Evolutionary conservation across 371 early-diverging fungal genomes (phyloP).

Genomic region (Mucor piriformis): DNA sequence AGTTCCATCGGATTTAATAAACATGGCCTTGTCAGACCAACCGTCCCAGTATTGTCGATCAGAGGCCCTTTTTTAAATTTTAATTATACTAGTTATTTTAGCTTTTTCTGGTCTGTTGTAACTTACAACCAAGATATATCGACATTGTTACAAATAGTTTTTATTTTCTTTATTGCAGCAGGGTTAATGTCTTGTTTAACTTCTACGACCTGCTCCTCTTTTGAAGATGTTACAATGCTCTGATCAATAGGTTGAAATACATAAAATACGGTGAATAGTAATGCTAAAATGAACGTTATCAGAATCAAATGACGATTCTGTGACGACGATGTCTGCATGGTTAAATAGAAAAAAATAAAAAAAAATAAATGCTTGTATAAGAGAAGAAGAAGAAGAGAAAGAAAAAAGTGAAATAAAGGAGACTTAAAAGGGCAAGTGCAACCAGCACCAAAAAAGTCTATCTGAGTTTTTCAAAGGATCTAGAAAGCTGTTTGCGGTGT

Average conservation of each 20-base stretch:
- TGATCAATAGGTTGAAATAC: constrained; percentile 3
- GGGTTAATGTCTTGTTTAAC: background rate
- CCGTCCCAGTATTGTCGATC: constrained; percentile 48
- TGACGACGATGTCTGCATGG: background rate
- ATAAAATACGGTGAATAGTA: constrained; percentile 10
- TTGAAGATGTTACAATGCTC: background rate
- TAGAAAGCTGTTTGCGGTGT: too few relatives aligned
- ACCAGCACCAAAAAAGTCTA: too few relatives aligned
- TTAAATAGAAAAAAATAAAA: background rate
- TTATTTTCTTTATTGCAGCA: background rate
- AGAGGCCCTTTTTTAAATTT: constrained; percentile 25
- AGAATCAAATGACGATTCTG: constrained; percentile 12
- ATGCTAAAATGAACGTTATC: constrained; percentile 5
- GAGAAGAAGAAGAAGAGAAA: background rate
- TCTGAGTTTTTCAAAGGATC: too few relatives aligned
- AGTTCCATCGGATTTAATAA: constrained; percentile 38
- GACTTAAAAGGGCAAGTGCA: too few relatives aligned
- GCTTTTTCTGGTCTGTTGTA: background rate
- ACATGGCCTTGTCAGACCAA: constrained; percentile 41
- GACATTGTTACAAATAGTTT: constrained; percentile 28
- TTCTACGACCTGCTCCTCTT: background rate
- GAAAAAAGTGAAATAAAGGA: background rate
- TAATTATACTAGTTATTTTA: background rate
- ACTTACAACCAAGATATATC: constrained; percentile 41
- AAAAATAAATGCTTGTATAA: background rate